Evolutionary conservation across 331 rosid genomes (phyloP).

Genomic region (Quercus phellos): DNA sequence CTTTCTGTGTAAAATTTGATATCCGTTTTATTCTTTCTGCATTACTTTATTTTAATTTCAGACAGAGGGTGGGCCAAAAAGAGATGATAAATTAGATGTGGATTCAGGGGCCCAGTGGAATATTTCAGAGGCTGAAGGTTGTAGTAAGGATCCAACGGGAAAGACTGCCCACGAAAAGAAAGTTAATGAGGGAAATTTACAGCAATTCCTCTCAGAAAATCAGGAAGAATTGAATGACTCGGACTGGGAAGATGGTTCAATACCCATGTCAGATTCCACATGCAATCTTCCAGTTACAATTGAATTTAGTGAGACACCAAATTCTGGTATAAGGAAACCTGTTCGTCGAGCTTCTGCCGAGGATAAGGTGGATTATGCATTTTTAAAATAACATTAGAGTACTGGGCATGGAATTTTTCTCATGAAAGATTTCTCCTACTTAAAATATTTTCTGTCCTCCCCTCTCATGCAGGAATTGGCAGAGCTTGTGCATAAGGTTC

Average conservation of each 20-base stretch:
- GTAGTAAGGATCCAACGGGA: conserved; percentile 30
- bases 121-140: conserved; percentile 34
- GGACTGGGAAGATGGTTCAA: conserved; percentile 86
- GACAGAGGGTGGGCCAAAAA: conserved; percentile 35
- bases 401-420: conserved; percentile 17
- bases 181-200: conserved; percentile 28
- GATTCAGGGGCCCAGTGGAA: conserved; percentile 27
- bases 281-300: conserved; percentile 50
- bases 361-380: conserved; percentile 57
- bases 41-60: conserved; percentile 21
- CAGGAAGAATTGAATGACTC: conserved; percentile 59
- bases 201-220: conserved; percentile 21
- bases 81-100: conserved; percentile 27
- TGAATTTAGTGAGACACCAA: conserved; percentile 58
- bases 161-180: conserved; percentile 29
- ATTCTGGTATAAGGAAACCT: conserved; percentile 45
- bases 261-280: conserved; percentile 23
- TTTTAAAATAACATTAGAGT: conserved; percentile 7
- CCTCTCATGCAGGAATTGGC: conserved; percentile 58
- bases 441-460: neutral
- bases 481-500: conserved; percentile 82
- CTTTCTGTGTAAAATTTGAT: neutral
- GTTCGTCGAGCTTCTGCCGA: conserved; percentile 63
- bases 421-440: conserved; percentile 19
- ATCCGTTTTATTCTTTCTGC: neutral